Conservation (phyloP, 495 filamentous ascomycete genomes). For the Letharia columbiana region DNA sequence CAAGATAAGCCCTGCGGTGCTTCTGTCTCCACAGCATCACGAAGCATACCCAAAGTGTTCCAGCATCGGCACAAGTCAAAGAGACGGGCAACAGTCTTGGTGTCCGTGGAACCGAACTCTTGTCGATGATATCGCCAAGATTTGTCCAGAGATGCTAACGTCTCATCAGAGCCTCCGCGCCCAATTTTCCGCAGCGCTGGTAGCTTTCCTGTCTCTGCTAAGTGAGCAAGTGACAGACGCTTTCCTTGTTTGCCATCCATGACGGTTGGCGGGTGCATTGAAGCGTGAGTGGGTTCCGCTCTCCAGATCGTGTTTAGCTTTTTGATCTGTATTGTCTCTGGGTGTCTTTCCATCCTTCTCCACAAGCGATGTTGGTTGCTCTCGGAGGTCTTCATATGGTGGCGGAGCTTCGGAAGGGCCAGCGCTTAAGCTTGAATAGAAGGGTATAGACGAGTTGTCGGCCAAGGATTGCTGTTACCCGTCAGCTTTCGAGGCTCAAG, state of each 20-base stretch:
- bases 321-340: not conserved
- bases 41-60: no score
- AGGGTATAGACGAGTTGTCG: not conserved
- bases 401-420: not conserved
- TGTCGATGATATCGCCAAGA: constrained; percentile 1
- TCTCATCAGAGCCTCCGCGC: not conserved
- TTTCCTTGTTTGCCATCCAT: not conserved
- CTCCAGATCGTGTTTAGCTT: not conserved
- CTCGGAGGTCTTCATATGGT: not conserved
- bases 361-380: not conserved
- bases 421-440: not conserved
- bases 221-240: not conserved
- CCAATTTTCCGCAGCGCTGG: no score
- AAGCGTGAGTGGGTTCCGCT: not conserved
- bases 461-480: not conserved
- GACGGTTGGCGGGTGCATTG: not conserved
- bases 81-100: not conserved
- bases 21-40: no score
- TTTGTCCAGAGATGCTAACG: not conserved
- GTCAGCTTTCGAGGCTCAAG: not conserved
- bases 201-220: no score
- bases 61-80: no score
- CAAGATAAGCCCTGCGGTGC: no score
- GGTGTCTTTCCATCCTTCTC: not conserved
- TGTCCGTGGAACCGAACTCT: not conserved